Base-by-base conservation (phyloP, 2,329 filamentous ascomycete genomes). In the Fusarium siculi region DNA sequence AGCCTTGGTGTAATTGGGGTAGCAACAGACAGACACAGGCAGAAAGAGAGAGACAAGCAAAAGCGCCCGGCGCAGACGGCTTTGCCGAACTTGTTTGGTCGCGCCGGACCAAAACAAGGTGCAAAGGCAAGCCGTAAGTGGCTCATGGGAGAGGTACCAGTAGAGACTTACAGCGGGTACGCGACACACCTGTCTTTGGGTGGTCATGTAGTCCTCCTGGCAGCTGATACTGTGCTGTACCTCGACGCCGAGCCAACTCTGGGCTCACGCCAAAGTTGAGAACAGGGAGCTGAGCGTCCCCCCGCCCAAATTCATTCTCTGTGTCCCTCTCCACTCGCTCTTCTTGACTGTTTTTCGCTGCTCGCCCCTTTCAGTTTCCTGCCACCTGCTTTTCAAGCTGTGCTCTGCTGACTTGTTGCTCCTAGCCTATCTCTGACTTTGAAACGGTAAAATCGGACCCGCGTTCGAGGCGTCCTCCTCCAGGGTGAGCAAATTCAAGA, bases 181-280 rank as follows among this genome's bases (percentile, higher is more conserved):
- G 77, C 77, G 76, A 81, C 79, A 79, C 80, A 81, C 80, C 78
- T 80, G 76, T 65, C 66, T 75, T 76, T 79, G 69, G 77, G 73
- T 78, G 77, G 76, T 76, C 74, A 79, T 77, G 79, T 79, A 79
- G 79, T 74, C 76, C 71, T 77, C 73, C 74, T 75, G 62, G 63
- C 73, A 72, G 70, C 77, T 81, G 78, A 81, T 82, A 82, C 80
- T 82, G 80, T 82, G 80, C 78, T 80, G 77, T 82, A 82, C 80
- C 69, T 81, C 65, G 69, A 63, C 52, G 62, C 59, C 56, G 60
- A 58, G 66, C 62, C 61, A 46, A 63, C 52, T 70, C 68, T 72
- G 62, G 52, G 67, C 69, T 73, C 59, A 56, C 56, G 63, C 65
- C 65, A 67, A 57, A 72, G 60, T 68, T 63, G 44, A 76, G 74